Base-by-base conservation (phyloP, 163 green algal species). In the Chlamydomonas reinhardtii region DNA sequence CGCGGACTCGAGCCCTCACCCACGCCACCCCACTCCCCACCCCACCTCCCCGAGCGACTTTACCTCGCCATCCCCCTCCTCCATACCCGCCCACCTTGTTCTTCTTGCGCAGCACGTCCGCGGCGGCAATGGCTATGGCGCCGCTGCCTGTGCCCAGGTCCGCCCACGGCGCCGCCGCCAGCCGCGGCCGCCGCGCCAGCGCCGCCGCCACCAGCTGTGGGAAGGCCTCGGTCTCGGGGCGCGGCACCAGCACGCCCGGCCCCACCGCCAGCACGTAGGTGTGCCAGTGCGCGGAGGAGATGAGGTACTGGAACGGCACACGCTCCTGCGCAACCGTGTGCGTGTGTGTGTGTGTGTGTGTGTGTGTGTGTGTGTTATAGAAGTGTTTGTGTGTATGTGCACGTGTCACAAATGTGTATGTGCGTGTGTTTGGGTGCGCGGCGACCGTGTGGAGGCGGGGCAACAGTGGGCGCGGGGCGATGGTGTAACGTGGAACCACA, bases 71-170 rank as follows among this genome's bases (percentile, higher is more conserved):
- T 14, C 48, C 1, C 48, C 48, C 48, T 19, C 6, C 12, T 19
- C 48, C 6, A 9, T 19, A 9, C 8, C 43, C 43, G 43, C 76
- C 19, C 39, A 91, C 87, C 75, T 80, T 39, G 65, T 78, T 87
- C 2, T 65, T 35, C 69, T 77, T 79, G 20, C 84, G 86, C 83
- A 98, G 84, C 68, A 94, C 65, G 15, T 83, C 68, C 20, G 94
- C 95, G 43, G 96, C 48, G 0, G 86, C 91, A 0, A 97, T 86
- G 0, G 95, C 94, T n/a, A 99, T 92, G 2, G 94, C 96, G 0
- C 96, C 96, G 76, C 94, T 98, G 84, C 96, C 96, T 0, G 96
- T 98, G 19, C 96, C 96, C 20, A 98, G 84, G 87, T 99, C 96
- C 2, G 89, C 91, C 96, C 96, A 99, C 2, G 90, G 83, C 16